Conservation (phyloP, 2,329 filamentous ascomycete species). For the Colletotrichum sp. region DNA sequence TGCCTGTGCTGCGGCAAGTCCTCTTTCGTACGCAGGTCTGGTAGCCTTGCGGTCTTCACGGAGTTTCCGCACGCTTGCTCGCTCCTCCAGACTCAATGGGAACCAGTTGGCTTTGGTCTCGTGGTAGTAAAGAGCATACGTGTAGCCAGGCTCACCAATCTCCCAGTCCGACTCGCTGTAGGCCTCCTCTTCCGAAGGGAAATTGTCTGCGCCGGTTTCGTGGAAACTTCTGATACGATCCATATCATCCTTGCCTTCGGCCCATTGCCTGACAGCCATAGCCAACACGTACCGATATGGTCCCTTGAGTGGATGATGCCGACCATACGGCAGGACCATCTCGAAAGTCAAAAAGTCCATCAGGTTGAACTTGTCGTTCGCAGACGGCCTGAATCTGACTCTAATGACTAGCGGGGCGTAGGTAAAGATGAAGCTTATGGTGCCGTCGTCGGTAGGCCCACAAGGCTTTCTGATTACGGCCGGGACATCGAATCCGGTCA, state of each 20-base stretch:
- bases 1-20: not conserved
- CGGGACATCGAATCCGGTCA: not conserved
- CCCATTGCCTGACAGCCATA: not conserved
- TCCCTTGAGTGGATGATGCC: not conserved
- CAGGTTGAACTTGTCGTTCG: not conserved
- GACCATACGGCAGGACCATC: not conserved
- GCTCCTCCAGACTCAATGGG: not conserved
- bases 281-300: not conserved
- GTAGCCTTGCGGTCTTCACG: not conserved
- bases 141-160: not conserved
- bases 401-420: not conserved
- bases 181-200: not conserved
- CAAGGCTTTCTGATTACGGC: not conserved
- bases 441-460: not conserved
- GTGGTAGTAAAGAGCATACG: not conserved
- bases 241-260: not conserved
- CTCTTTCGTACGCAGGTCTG: not conserved
- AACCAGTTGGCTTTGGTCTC: not conserved
- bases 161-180: not conserved
- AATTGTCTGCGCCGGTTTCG: not conserved
- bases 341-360: not conserved
- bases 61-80: not conserved
- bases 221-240: not conserved
- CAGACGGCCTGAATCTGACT: not conserved
- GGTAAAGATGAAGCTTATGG: not conserved